A percentile compares a stretch with the other conserved stretches of the same genome.
Evolutionary conservation across 306 rosid species (phyloP).

Genomic region (Gastrolobium villosum): DNA sequence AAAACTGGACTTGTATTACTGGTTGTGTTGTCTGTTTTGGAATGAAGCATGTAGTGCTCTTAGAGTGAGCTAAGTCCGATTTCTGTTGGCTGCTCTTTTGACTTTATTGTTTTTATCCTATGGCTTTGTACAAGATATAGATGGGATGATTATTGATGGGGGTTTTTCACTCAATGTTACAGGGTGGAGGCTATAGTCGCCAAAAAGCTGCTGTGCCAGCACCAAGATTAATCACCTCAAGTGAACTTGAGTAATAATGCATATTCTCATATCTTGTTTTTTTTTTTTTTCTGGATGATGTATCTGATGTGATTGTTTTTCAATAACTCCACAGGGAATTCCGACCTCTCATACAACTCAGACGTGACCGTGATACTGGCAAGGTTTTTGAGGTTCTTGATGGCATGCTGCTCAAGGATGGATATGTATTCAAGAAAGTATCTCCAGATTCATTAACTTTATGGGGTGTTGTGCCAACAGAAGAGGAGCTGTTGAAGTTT

Average conservation of each 20-base stretch:
- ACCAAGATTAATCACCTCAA: constrained; percentile 88
- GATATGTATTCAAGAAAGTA: constrained; percentile 85
- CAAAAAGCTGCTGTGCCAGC: constrained; percentile 73
- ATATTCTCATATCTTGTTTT: constrained; percentile 12
- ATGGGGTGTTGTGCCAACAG: constrained; percentile 86
- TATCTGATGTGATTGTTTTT: constrained; percentile 40
- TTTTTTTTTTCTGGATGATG: constrained; percentile 30
- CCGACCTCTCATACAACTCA: constrained; percentile 83
- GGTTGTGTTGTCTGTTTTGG: constrained; percentile 4
- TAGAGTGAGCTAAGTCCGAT: neutral
- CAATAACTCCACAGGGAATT: constrained; percentile 69
- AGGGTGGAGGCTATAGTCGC: constrained; percentile 87
- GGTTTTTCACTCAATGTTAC: constrained; percentile 40
- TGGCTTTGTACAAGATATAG: neutral
- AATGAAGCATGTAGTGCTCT: neutral
- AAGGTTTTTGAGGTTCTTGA: constrained; percentile 76
- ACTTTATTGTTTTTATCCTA: constrained; percentile 15
- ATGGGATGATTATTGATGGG: constrained; percentile 28
- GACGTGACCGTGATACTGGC: constrained; percentile 81
- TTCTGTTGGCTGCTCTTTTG: constrained; percentile 3
- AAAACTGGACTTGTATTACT: neutral
- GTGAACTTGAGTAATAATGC: constrained; percentile 89
- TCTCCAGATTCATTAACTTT: constrained; percentile 83
- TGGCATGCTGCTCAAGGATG: constrained; percentile 86
- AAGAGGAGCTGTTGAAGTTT: constrained; percentile 86